Evolutionary conservation across 1,284 basidiomycete species (phyloP), one percentile per base, ranked within the genome.

Genomic region (Rhodotorula sp.): DNA sequence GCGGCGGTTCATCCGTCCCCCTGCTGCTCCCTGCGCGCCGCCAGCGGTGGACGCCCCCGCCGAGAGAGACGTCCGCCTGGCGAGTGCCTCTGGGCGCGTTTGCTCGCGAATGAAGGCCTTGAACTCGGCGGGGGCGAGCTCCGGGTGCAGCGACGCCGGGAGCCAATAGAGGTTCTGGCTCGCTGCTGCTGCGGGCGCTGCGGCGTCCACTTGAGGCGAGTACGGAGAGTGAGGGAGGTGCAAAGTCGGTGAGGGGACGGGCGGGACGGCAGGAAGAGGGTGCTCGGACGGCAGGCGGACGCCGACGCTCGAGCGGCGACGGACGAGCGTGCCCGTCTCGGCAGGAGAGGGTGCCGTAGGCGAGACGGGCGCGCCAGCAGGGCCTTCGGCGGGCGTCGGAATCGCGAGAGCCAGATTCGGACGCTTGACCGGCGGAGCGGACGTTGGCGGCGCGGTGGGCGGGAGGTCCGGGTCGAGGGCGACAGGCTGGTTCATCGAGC

Each of bases 51-150:
- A 69, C 75, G 55, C 70, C 71, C 64, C 61, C 46, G 55, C 62
- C n/a, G 60, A 61, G 62, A 63, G 65, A n/a, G 78, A 73, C 15
- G 51, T 63, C 19, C 78, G 64, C 4, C 79, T 55, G 50, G 78
- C 76, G 29, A 81, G 74, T 13, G 78, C 81, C 36, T 82, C 82
- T 3, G 82, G 80, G 34, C 77, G 78, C 5, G 95, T 89, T 83
- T 98, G 96, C 78, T 97, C 91, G 81, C 95, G 92, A 77, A 99
- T 88, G 80, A 98, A 97, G 39, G 89, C 89, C 70, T 93, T 89
- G 82, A 99, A 99, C 82, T 98, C 94, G 64, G 89, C 89, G 19
- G 97, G 97, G 1, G 95, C 96, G 80, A 99, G 91, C 84, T 99
- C 96, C 32, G 96, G 97, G 81, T 99, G 96, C 34, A 97, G 85